A percentile compares a stretch with the other conserved stretches of the same genome.
These are phyloP conservation scores for Geranium incanum DNA, from an alignment of 441 rosid species.

Conservation along the genomic window DNA sequence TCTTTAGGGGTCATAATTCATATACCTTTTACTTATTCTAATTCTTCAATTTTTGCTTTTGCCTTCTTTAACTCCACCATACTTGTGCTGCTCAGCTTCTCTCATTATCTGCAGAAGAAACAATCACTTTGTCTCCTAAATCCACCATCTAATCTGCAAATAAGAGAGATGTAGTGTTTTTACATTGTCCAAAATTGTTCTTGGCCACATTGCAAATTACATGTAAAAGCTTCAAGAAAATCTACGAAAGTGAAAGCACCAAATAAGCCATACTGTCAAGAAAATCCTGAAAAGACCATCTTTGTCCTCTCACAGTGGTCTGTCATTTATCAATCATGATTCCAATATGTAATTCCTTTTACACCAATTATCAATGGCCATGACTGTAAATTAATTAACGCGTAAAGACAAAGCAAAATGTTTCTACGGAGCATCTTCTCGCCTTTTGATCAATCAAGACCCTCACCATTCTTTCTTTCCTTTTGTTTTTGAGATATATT, in stretches of 20 bases:
- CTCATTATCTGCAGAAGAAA: background rate
- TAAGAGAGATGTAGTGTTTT: background rate
- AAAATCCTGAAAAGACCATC: conserved; percentile 20
- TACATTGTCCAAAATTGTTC: background rate
- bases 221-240: conserved; percentile 24
- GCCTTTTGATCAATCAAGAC: background rate
- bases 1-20: conserved; percentile 25
- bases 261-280: conserved; percentile 11
- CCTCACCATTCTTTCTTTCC: background rate
- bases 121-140: too few relatives aligned
- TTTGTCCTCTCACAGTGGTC: conserved; percentile 31
- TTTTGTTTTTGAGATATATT: background rate
- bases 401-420: conserved; percentile 1
- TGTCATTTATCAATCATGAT: conserved; percentile 16
- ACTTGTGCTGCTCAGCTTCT: conserved; percentile 19
- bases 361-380: background rate
- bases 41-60: conserved; percentile 11
- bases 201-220: conserved; percentile 11
- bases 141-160: too few relatives aligned
- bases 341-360: background rate
- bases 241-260: conserved; percentile 24
- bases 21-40: too few relatives aligned
- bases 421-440: background rate
- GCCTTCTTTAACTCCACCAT: conserved; percentile 21
- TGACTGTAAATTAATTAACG: background rate